Percentiles rank a stretch among this genome's conserved stretches.
Conservation (phyloP, 345 rosid genomes). For the Eucalyptus erythrocorys region DNA sequence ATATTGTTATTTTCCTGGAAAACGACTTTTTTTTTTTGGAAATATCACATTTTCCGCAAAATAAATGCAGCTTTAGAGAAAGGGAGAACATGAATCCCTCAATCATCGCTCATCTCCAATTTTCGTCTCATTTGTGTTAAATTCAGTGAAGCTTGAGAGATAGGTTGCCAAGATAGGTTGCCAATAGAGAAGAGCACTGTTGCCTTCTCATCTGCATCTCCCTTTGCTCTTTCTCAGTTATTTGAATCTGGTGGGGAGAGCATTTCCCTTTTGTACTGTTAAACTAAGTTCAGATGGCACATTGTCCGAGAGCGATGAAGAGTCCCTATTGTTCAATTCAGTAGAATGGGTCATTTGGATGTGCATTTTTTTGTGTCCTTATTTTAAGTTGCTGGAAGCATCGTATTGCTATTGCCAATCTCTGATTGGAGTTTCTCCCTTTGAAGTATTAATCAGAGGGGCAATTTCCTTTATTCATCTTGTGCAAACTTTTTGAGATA, state of each 20-base stretch:
- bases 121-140: no score
- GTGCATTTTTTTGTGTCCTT: background rate
- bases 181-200: no score
- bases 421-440: background rate
- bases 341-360: background rate
- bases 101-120: background rate
- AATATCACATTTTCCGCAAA: no score
- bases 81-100: background rate
- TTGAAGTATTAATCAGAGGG: background rate
- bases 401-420: background rate
- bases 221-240: no score
- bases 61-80: background rate
- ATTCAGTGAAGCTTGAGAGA: no score
- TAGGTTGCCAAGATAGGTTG: no score
- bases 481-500: background rate
- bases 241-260: no score
- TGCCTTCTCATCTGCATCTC: no score
- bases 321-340: background rate
- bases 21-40: rapidly evolving
- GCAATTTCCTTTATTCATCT: background rate
- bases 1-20: background rate
- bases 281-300: background rate
- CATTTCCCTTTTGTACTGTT: background rate
- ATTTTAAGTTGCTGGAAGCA: background rate
- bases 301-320: background rate